Percentiles rank a stretch among this genome's conserved stretches.
These are phyloP conservation scores for Syncephalastrum contaminatum DNA, from an alignment of 371 early-diverging fungal species.

Conservation along the genomic window DNA sequence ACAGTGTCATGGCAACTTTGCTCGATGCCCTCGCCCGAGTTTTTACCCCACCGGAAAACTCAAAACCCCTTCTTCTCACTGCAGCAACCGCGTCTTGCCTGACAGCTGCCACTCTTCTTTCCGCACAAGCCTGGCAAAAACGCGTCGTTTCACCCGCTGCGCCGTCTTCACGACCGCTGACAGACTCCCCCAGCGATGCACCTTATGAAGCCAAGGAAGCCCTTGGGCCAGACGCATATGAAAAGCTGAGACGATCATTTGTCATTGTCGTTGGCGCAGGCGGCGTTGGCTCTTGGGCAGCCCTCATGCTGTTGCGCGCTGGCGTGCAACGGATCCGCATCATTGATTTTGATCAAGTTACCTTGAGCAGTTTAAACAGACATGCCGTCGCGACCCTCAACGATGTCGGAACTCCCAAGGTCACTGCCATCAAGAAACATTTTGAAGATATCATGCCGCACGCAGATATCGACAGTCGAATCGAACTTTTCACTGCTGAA, in stretches of 20 bases:
- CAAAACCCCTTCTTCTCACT: no score
- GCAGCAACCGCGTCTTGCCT: no score
- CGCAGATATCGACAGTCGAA: constrained; percentile 73
- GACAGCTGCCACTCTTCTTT: no score
- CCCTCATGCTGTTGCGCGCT: constrained; percentile 86
- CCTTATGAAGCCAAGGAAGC: no score
- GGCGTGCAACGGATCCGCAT: constrained; percentile 87
- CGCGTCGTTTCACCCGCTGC: no score
- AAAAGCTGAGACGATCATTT: constrained; percentile 67
- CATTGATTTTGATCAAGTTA: constrained; percentile 96
- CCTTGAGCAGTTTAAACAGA: constrained; percentile 86
- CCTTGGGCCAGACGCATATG: constrained; percentile 46
- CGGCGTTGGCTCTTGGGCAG: constrained; percentile 93
- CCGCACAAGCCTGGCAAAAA: no score
- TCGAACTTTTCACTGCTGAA: constrained; percentile 72
- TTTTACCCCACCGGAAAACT: no score
- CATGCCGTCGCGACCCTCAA: constrained; percentile 88
- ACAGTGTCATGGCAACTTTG: no score
- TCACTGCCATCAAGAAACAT: constrained; percentile 68
- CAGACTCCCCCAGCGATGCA: no score
- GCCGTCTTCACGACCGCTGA: no score
- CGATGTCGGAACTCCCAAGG: constrained; percentile 92
- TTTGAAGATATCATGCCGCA: constrained; percentile 78
- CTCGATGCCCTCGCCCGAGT: no score
- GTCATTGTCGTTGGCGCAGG: constrained; percentile 95